Evolutionary conservation across 495 filamentous ascomycete species (phyloP).

Genomic region (Aspergillus wentii): DNA sequence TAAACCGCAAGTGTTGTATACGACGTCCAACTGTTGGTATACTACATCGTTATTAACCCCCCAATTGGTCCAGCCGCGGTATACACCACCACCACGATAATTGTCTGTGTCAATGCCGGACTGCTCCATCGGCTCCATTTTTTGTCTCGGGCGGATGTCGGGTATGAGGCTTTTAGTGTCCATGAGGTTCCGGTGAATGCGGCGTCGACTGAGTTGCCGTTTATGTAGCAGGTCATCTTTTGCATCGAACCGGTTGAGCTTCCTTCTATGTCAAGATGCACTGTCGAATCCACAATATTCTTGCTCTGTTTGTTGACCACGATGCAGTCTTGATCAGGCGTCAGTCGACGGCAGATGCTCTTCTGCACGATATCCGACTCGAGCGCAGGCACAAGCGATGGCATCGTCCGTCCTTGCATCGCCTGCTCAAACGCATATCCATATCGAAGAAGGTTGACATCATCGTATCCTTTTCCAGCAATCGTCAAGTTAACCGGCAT

Average conservation of each 20-base stretch:
- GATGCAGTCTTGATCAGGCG: constrained; percentile 3
- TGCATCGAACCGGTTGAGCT: too few species aligned
- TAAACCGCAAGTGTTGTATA: too few species aligned
- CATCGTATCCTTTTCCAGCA: constrained; percentile 30
- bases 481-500: constrained; percentile 35
- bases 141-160: constrained; percentile 19
- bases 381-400: constrained; percentile 18
- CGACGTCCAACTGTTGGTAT: too few species aligned
- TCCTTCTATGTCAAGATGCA: constrained; percentile 17
- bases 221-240: constrained; percentile 17
- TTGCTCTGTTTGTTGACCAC: constrained; percentile 17
- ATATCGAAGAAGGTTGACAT: constrained; percentile 23
- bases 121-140: constrained; percentile 26
- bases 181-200: constrained; percentile 10
- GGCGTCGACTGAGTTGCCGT: constrained; percentile 20
- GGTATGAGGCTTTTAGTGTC: constrained; percentile 17
- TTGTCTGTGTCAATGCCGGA: constrained; percentile 25
- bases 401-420: constrained; percentile 18
- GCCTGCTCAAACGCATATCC: constrained; percentile 27
- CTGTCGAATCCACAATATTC: constrained; percentile 11
- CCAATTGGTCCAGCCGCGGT: too few species aligned
- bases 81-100: constrained; percentile 18
- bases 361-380: constrained; percentile 20
- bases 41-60: too few species aligned
- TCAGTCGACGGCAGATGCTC: not conserved